Evolutionary conservation across 2,329 filamentous ascomycete genomes (phyloP).

Genomic region (Calonectria naviculata): DNA sequence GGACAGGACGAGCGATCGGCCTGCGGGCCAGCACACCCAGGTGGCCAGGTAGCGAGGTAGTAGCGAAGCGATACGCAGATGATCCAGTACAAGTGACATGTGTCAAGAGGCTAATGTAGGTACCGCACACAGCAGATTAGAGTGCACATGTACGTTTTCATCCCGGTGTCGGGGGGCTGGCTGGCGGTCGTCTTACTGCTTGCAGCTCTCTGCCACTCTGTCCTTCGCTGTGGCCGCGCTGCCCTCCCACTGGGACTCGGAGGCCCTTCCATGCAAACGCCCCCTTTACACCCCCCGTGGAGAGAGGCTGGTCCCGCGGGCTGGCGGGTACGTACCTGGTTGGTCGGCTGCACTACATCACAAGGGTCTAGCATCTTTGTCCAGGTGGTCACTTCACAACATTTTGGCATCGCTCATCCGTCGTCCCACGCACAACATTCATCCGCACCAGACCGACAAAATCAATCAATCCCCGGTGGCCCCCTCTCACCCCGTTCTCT

Average conservation of each 20-base stretch:
- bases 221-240: not conserved
- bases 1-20: not conserved
- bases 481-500: not conserved
- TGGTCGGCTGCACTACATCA: slow-evolving; percentile 23
- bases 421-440: slow-evolving; percentile 22
- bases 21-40: not conserved
- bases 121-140: not conserved
- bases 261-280: slow-evolving; percentile 1
- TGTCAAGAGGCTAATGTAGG: slow-evolving; percentile 16
- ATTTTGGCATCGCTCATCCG: slow-evolving; percentile 14
- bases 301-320: slow-evolving; percentile 11
- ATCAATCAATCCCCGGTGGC: slow-evolving; percentile 10
- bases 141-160: not conserved
- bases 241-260: not conserved
- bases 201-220: not conserved
- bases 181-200: not conserved
- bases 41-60: not conserved
- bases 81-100: not conserved
- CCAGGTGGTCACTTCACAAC: slow-evolving; percentile 27
- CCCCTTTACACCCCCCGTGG: slow-evolving; percentile 1
- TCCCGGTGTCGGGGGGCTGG: not conserved
- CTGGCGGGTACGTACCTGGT: slow-evolving; percentile 17
- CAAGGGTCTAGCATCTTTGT: slow-evolving; percentile 25
- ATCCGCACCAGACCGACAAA: slow-evolving; percentile 4
- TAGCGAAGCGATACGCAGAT: not conserved